Percentiles rank a stretch among this genome's conserved stretches.
These are phyloP conservation scores for Aspergillus pseudoterreus DNA, from an alignment of 2,329 filamentous ascomycete species.

Conservation along the genomic window DNA sequence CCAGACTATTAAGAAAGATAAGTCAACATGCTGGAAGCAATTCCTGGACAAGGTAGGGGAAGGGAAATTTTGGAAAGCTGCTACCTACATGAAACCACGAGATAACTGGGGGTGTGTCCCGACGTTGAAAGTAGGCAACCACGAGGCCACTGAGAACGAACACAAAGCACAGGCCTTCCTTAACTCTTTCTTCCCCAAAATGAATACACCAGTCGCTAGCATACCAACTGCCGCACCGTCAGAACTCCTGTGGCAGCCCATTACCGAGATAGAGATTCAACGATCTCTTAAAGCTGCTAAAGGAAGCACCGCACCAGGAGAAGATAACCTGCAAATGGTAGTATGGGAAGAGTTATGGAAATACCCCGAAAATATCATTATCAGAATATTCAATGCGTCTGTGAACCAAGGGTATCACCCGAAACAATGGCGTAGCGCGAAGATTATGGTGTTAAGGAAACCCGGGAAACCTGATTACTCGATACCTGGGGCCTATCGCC, in stretches of 20 bases:
- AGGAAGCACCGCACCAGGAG: background rate
- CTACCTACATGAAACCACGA: conserved; percentile 10
- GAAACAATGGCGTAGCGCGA: conserved; percentile 12
- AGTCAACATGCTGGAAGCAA: conserved; percentile 17
- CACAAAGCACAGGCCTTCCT: conserved; percentile 16
- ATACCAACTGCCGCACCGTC: too few species aligned
- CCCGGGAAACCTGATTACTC: conserved; percentile 24
- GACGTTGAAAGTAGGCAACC: conserved; percentile 5
- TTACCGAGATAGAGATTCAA: background rate
- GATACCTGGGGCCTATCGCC: conserved; percentile 19
- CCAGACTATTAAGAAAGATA: conserved; percentile 16
- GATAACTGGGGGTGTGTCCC: conserved; percentile 15
- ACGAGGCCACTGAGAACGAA: conserved; percentile 15
- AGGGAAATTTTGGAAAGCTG: conserved; percentile 16
- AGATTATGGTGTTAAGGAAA: conserved; percentile 22
- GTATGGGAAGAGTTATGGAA: conserved; percentile 2
- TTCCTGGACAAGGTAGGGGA: conserved; percentile 19
- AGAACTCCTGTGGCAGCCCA: background rate
- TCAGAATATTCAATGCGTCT: conserved; percentile 10
- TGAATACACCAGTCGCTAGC: too few species aligned
- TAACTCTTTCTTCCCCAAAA: conserved; percentile 17
- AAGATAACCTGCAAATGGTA: background rate
- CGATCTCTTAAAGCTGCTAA: background rate
- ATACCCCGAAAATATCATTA: conserved; percentile 6
- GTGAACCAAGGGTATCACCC: conserved; percentile 17